Evolutionary conservation across 805 yeast species (phyloP).

Genomic region (Deakozyma indianensis): DNA sequence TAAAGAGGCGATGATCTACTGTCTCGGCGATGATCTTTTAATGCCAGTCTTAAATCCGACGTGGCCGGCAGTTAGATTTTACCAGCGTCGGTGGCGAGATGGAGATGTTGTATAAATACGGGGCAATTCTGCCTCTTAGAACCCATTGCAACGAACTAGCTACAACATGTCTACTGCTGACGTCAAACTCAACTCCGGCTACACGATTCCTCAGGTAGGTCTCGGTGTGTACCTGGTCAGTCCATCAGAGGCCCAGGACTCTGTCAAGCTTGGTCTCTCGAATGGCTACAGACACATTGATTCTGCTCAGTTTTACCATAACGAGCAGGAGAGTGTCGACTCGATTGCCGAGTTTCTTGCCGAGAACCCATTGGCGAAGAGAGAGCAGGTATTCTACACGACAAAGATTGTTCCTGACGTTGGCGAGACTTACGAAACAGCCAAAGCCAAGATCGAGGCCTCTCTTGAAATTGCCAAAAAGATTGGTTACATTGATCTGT

Average conservation of each 20-base stretch:
- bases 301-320: slow-evolving; percentile 40
- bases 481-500: slow-evolving; percentile 38
- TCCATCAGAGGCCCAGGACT: slow-evolving; percentile 15
- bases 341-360: slow-evolving; percentile 26
- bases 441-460: slow-evolving; percentile 26
- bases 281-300: slow-evolving; percentile 53
- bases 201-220: slow-evolving; percentile 38
- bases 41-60: too few relatives aligned
- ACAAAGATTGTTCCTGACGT: slow-evolving; percentile 40
- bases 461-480: slow-evolving; percentile 27
- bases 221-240: slow-evolving; percentile 36
- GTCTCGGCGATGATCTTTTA: too few relatives aligned
- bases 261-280: slow-evolving; percentile 32
- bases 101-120: too few relatives aligned
- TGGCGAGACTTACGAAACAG: slow-evolving; percentile 37
- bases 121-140: too few relatives aligned
- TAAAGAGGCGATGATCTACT: too few relatives aligned
- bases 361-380: slow-evolving; percentile 37
- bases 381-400: slow-evolving; percentile 28
- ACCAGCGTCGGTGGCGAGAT: too few relatives aligned
- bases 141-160: too few relatives aligned
- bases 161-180: too few relatives aligned
- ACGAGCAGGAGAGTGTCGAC: slow-evolving; percentile 40
- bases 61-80: too few relatives aligned
- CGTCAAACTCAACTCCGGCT: slow-evolving; percentile 41